phyloP scores from a whole-genome alignment of 2,329 filamentous ascomycete genomes.

The Elsinoe necatrix region DNA sequence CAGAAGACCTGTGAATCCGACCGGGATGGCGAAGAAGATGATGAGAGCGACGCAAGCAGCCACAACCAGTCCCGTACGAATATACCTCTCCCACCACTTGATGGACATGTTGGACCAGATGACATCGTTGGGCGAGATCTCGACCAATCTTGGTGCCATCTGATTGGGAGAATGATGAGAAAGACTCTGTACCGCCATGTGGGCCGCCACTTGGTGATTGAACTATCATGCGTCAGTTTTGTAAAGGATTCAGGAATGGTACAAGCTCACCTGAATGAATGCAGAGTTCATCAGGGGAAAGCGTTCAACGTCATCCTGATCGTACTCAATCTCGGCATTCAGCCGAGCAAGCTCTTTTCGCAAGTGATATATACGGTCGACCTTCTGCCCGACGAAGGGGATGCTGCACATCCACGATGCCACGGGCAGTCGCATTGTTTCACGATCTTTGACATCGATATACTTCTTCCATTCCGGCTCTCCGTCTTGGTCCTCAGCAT shows the following conservation, averaged over 20 bases:
- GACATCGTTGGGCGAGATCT: constrained; percentile 86
- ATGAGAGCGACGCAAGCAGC: constrained; percentile 64
- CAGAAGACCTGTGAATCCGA: constrained; percentile 76
- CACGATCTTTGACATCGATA: constrained; percentile 70
- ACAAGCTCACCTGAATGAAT: constrained; percentile 55
- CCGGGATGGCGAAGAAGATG: constrained; percentile 81
- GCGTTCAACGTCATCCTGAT: constrained; percentile 75
- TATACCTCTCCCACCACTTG: constrained; percentile 84
- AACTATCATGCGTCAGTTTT: constrained; percentile 50
- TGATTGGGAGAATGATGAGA: constrained; percentile 86
- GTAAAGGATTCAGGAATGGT: not conserved
- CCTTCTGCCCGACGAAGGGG: constrained; percentile 59
- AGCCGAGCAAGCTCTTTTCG: constrained; percentile 76
- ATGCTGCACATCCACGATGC: constrained; percentile 60
- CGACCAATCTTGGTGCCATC: constrained; percentile 87
- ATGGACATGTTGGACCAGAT: constrained; percentile 97
- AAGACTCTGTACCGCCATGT: constrained; percentile 93
- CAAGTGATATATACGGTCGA: constrained; percentile 90
- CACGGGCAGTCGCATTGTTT: constrained; percentile 68
- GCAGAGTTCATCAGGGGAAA: constrained; percentile 93
- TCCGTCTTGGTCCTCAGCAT: constrained; percentile 52
- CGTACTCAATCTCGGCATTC: constrained; percentile 84
- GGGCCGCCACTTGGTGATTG: constrained; percentile 92
- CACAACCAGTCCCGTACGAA: constrained; percentile 60
- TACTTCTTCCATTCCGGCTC: constrained; percentile 74